Evolutionary conservation across 2,329 filamentous ascomycete species (phyloP), one percentile per base, ranked within the genome.

Genomic region (Dactylellina parvicollis): DNA sequence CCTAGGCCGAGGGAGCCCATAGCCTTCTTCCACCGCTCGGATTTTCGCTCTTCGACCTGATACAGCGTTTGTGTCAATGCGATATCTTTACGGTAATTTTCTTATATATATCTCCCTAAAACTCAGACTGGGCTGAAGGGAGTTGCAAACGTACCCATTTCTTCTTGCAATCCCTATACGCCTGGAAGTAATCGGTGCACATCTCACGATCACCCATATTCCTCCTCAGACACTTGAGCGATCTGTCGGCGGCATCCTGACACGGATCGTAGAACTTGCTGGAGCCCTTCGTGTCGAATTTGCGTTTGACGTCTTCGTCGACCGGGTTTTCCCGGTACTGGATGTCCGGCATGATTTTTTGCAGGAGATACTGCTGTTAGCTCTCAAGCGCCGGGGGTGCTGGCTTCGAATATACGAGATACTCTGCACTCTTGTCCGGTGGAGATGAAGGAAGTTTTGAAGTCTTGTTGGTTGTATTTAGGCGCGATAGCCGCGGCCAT

Each of bases 141-240:
- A 18, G 26, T 1, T 1, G 14, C 20, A 50, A 52, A 82, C 87
- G 78, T 85, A 96, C 92, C 93, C 93, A 97, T 83, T 89, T 86
- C 82, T 96, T 93, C 81, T 97, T 97, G 82, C 94, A 98, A 75
- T 96, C 92, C 70, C 92, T 88, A 81, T 97, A 98, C 55, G 92
- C 92, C 92, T 97, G 92, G 80, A 99, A 98, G 80, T 96, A 98
- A 81, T 98, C 94, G 76, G 86, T 85, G 80, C 95, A 99, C 90
- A 98, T 90, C n/a, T 89, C 84, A 76, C 89, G 87, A 79, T 98
- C 92, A 12, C 91, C 93, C 20, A 86, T 89, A 80, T 99, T 99
- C 20, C 95, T 87, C 80, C 92, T 89, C 79, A 99, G 83, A 79
- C 95, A 99, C 80, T 88, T 89, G 77, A 97, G 89, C 81, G 93